A percentile compares a stretch with the other conserved stretches of the same genome.
These are phyloP conservation scores for Coffea canephora DNA, from an alignment of 257 asterid species.

Conservation along the genomic window DNA sequence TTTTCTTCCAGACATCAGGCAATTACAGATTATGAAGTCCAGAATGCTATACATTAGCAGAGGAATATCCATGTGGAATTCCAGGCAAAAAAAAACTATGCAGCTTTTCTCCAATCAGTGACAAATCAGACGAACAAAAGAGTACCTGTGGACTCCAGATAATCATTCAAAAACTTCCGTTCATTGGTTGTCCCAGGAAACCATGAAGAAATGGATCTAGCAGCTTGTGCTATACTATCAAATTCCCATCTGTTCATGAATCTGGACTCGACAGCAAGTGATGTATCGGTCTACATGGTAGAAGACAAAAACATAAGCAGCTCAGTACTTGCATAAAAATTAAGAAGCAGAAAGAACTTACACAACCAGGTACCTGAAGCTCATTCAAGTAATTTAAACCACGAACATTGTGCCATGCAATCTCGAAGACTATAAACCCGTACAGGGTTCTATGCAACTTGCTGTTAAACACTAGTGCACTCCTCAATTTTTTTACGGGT, in stretches of 20 bases:
- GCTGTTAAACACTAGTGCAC: slow-evolving; percentile 68
- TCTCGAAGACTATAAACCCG: slow-evolving; percentile 95
- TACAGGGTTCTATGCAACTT: slow-evolving; percentile 82
- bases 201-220: slow-evolving; percentile 63
- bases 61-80: background rate
- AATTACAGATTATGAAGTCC: background rate
- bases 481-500: slow-evolving; percentile 83
- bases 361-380: slow-evolving; percentile 68
- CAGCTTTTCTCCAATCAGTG: background rate
- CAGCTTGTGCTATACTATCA: slow-evolving; percentile 80
- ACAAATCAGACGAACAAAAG: background rate
- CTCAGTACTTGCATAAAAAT: background rate
- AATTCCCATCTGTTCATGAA: slow-evolving; percentile 97
- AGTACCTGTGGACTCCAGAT: slow-evolving; percentile 67
- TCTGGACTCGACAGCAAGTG: slow-evolving; percentile 86
- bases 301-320: background rate
- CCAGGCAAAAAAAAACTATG: background rate
- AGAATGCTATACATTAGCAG: background rate
- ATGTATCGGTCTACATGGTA: slow-evolving; percentile 73
- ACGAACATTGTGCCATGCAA: slow-evolving; percentile 77
- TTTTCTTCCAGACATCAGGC: background rate
- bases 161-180: slow-evolving; percentile 54
- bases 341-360: slow-evolving; percentile 1
- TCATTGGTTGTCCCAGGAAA: slow-evolving; percentile 73
- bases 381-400: slow-evolving; percentile 91